Evolutionary conservation across 23 red algal genomes (phyloP), one percentile per base, ranked within the genome.

Genomic region (Gracilaria caudata): DNA sequence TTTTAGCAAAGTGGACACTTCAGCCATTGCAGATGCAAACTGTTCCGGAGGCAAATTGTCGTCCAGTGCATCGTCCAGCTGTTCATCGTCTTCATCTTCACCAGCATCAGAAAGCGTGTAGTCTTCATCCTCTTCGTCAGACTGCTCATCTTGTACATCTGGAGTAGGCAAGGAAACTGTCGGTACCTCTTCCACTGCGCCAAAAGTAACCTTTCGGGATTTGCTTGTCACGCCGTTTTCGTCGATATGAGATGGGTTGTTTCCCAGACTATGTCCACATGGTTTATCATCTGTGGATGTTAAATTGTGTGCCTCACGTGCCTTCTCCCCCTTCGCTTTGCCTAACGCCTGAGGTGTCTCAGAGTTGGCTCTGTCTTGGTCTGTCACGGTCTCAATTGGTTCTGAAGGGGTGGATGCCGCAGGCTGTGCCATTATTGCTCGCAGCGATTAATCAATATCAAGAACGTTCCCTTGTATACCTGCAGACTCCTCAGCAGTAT

Each of bases 71-170:
- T 90, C 87, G 26, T 64, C 87, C n/a, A n/a, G n/a, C n/a, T n/a
- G n/a, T 29, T 68, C 51, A 63, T 91, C 56, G 19, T 77, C 78
- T 11, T 91, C 87, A 91, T 64, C 77, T 11, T 59, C 30, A 23
- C 19, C 87, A 25, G 13, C 75, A 19, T 53, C 58, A 24, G 44
- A 46, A 28, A 37, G 57, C 28, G 43, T 68, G 51, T 84, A 43
- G 80, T 46, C 90, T 41, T 93, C 80, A 46, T 83, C 68, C n/a
- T 74, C 88, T n/a, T 84, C 80, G 47, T 71, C 88, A 6, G n/a
- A 43, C 8, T 58, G 20, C 0, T 84, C 78, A 23, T 81, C 87
- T 21, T 39, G 59, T 28, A 8, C 76, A 25, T 19, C 20, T 35
- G 63, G 56, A 9, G 59, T 63, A 7, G 80, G 59, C 63, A 65